Evolutionary conservation across 495 filamentous ascomycete genomes (phyloP), one percentile per base, ranked within the genome.

Genomic region (Tuber microsphaerosporum): DNA sequence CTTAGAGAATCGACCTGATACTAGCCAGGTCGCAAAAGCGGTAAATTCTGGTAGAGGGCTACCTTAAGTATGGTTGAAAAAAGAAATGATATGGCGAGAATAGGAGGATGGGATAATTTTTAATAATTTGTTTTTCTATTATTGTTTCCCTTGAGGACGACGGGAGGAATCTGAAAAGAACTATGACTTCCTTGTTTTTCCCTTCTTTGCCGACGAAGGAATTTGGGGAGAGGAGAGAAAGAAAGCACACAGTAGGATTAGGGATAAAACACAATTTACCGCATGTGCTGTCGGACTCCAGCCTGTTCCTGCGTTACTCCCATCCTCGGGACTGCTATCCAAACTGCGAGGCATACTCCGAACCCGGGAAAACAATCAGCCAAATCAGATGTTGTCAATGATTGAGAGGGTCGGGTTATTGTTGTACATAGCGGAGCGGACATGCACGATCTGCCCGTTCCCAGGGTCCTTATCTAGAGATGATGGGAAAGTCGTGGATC

Each of bases 1-100:
- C 69, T 43, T 79, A 89, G 88, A 89, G 75, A 90, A 89, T 74
- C 87, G 88, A n/a, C 88, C 88, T 34, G 86, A 89, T 73, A 90
- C 88, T 20, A 89, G 88, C 71, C 86, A 87, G 71, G 79, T 90
- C 70, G 88, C 88, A 39, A 87, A 87, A 80, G 88, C 88, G 26
- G 86, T 90, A 72, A 90, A 90, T 82, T 84, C 86, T 43, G 88
- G 88, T 72, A 84, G 85, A 71, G 85, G 86, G 8, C 84, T 89
- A 71, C 88, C 88, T 17, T 89, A 75, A 77, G 69, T 73, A 22
- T 79, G 71, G 22, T 10, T 48, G 20, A 20, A 65, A 20, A 20
- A 61, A 65, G 34, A 65, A 34, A 16, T 65, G 56, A 16, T 65
- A 17, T 17, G 56, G n/a, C 4, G 26, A 34, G 6, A 34, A 56